Conservation (phyloP, 495 filamentous ascomycete species). For the Penicillium odoratum region DNA sequence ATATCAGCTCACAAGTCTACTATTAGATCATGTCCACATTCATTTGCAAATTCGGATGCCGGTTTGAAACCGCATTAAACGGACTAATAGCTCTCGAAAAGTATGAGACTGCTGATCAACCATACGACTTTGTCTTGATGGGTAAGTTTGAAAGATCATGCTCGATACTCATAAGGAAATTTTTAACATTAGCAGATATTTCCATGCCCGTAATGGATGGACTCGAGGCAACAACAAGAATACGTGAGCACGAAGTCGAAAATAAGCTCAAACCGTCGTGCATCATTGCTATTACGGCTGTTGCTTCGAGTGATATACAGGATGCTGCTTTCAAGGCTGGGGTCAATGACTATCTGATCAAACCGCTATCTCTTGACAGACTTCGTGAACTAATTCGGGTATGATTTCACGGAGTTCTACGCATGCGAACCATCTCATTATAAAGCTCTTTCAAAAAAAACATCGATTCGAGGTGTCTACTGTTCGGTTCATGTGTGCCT, state of each 20-base stretch:
- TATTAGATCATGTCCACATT: slow-evolving; percentile 51
- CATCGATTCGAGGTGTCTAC: too few species aligned
- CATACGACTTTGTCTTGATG: slow-evolving; percentile 59
- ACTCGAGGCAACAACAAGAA: slow-evolving; percentile 57
- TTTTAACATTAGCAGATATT: slow-evolving; percentile 41
- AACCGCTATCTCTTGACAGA: slow-evolving; percentile 46
- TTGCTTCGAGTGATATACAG: slow-evolving; percentile 43
- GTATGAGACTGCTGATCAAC: slow-evolving; percentile 34
- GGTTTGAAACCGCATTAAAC: slow-evolving; percentile 54
- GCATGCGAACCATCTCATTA: not conserved
- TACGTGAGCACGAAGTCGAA: slow-evolving; percentile 51
- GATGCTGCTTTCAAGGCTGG: slow-evolving; percentile 43
- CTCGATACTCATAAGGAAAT: too few species aligned
- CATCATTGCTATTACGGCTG: slow-evolving; percentile 52
- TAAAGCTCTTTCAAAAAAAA: too few species aligned
- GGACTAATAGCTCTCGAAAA: slow-evolving; percentile 60
- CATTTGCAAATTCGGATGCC: slow-evolving; percentile 52
- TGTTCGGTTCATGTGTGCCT: too few species aligned
- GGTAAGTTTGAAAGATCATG: slow-evolving; percentile 26
- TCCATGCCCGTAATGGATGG: slow-evolving; percentile 69
- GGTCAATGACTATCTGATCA: slow-evolving; percentile 49
- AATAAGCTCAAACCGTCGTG: slow-evolving; percentile 21
- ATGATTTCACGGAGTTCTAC: not conserved
- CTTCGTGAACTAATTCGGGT: slow-evolving; percentile 14
- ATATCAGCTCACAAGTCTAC: not conserved